phyloP scores from a whole-genome alignment of 805 yeast genomes.

The Candida dajiaensis region DNA sequence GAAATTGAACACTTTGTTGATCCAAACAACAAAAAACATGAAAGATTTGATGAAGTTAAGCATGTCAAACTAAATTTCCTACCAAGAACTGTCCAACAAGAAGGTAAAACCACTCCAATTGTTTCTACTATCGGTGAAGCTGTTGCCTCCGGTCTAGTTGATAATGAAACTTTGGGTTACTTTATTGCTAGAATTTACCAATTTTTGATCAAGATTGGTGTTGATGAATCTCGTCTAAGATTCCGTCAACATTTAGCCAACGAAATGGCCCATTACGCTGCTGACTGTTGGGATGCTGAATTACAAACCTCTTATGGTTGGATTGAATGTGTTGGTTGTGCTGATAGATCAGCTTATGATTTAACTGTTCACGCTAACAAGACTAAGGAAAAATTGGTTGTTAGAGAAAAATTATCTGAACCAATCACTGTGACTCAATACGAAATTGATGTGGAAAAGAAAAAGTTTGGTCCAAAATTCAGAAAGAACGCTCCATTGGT shows the following conservation, averaged over 20 bases:
- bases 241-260: constrained; percentile 98
- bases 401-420: constrained; percentile 80
- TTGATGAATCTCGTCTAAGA: constrained; percentile 74
- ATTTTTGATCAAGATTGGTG: constrained; percentile 86
- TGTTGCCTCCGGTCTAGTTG: constrained; percentile 80
- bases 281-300: constrained; percentile 99
- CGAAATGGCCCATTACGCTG: constrained; percentile 99
- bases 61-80: constrained; percentile 70
- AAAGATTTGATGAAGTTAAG: constrained; percentile 69
- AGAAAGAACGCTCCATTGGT: constrained; percentile 95
- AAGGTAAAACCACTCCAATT: constrained; percentile 68
- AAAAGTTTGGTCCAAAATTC: constrained; percentile 96
- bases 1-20: constrained; percentile 99
- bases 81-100: constrained; percentile 82
- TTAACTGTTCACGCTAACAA: constrained; percentile 91
- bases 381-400: constrained; percentile 92
- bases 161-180: constrained; percentile 95
- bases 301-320: constrained; percentile 94
- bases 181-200: constrained; percentile 88
- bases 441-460: constrained; percentile 86
- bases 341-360: constrained; percentile 98
- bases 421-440: constrained; percentile 78
- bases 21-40: constrained; percentile 80
- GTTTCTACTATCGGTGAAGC: constrained; percentile 84
- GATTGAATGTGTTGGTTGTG: constrained; percentile 99